Evolutionary conservation across 2,329 filamentous ascomycete species (phyloP).

Genomic region (Alternaria sp.): DNA sequence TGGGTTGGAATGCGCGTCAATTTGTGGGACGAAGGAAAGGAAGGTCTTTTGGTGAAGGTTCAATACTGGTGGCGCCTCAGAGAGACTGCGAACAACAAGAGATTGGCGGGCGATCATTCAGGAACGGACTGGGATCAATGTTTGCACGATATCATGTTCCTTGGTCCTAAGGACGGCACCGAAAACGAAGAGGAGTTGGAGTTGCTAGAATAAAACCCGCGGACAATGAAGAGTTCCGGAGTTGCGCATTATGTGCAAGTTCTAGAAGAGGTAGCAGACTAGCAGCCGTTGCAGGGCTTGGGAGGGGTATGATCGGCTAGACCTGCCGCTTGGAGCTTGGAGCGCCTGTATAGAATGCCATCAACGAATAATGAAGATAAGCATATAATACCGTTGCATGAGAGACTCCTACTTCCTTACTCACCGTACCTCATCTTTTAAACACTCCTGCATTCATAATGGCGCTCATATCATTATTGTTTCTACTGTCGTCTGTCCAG

Average conservation of each 20-base stretch:
- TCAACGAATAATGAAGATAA: conserved; percentile 9
- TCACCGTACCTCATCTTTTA: neutral
- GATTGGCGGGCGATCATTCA: neutral
- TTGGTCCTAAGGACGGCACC: conserved; percentile 21
- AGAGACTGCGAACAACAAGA: conserved; percentile 7
- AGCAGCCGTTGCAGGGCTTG: conserved; percentile 13
- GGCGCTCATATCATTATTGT: conserved; percentile 4
- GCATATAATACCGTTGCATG: neutral
- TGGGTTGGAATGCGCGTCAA: conserved; percentile 28
- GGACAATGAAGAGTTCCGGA: neutral
- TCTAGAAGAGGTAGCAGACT: conserved; percentile 11
- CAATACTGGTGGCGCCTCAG: conserved; percentile 29
- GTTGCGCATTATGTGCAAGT: neutral
- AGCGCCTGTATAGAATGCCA: conserved; percentile 5
- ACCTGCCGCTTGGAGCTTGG: conserved; percentile 21
- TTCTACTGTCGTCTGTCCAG: neutral
- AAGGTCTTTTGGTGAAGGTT: conserved; percentile 21
- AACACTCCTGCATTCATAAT: neutral
- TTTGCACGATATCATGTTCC: conserved; percentile 27
- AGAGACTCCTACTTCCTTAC: neutral
- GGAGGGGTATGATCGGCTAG: conserved; percentile 22
- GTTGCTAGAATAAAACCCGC: conserved; percentile 2
- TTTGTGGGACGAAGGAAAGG: conserved; percentile 16
- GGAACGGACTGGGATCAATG: conserved; percentile 25
- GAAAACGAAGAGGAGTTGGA: conserved; percentile 8